phyloP scores from a whole-genome alignment of 2,329 filamentous ascomycete genomes.

The Xylariaceae sp. region DNA sequence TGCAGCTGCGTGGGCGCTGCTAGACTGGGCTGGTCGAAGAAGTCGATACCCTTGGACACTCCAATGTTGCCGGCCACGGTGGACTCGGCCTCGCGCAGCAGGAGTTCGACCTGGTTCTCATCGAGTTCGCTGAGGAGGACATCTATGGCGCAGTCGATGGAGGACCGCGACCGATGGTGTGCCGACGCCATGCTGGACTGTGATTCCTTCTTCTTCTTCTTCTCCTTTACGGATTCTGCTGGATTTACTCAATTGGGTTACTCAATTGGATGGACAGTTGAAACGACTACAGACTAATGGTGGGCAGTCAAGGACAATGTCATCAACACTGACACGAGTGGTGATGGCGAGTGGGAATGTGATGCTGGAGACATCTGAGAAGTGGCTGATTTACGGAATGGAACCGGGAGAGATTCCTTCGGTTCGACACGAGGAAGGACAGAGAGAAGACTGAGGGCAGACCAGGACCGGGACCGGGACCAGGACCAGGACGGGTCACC shows the following conservation, averaged over 20 bases:
- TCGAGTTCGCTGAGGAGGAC: conserved; percentile 29
- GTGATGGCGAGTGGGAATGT: background rate
- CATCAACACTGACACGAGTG: background rate
- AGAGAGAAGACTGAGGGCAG: no score
- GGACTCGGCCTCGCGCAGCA: conserved; percentile 29
- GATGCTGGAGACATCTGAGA: conserved; percentile 2
- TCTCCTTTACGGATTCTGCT: background rate
- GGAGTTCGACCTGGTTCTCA: conserved; percentile 26
- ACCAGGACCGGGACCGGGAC: background rate
- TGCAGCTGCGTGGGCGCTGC: background rate
- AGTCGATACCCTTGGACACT: conserved; percentile 28
- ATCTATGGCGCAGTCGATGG: conserved; percentile 29
- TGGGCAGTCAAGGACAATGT: background rate
- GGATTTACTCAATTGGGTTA: background rate
- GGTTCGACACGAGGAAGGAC: background rate
- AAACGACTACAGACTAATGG: background rate
- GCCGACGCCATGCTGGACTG: conserved; percentile 10
- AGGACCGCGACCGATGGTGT: conserved; percentile 28
- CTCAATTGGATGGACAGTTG: background rate
- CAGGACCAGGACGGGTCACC: background rate
- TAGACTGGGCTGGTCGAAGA: conserved; percentile 22
- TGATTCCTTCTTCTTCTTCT: background rate
- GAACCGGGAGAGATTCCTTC: background rate
- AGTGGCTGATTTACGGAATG: background rate
- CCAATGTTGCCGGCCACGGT: conserved; percentile 26